Base-by-base conservation (phyloP, 2,329 filamentous ascomycete species). In the Fusarium piperis region DNA sequence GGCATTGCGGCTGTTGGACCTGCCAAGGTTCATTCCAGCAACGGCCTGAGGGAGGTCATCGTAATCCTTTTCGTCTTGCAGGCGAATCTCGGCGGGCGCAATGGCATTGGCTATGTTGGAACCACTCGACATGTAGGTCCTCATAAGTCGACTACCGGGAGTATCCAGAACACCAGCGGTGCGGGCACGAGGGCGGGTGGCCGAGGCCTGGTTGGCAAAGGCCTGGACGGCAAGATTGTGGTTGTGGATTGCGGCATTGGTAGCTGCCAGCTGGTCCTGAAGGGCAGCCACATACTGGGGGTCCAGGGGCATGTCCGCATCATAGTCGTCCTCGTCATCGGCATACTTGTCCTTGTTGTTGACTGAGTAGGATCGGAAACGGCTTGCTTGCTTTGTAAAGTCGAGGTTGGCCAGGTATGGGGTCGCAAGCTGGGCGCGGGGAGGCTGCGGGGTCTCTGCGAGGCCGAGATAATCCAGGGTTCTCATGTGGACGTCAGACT, bases 261-360 rank as follows among this genome's bases (percentile, higher is more conserved):
- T 92, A 18, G 88, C 88, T 23, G 88, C 89, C 36, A 91, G 82
- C 76, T 91, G 88, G 74, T 90, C 88, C 71, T 91, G 88, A 36
- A 91, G 82, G 56, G 87, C 84, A 28, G 89, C 89, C 63, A 92
- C 88, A 67, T 90, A 90, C 59, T 89, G 86, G 67, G 78, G 86
- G 65, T 90, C 88, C 48, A 88, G 82, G 20, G 82, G 82, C 60
- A 89, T 78, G 64, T 83, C 86, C 20, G 79, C 77, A 38, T 88
- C 91, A 67, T 93, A 94, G 67, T 94, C 92, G 28, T 94, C 92
- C 59, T 97, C 95, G 52, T 94, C 92, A 76, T 97, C 94, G 3
- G 93, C 95, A 77, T 98, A 98, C 81, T 96, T 97, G 80, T 98
- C 95, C 82, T 97, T 98, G 62, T 97, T 97, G 81, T 99, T 99